Evolutionary conservation across 192 early-diverging fungal species (phyloP), one percentile per base, ranked within the genome.

Genomic region (Coemansia sp.): DNA sequence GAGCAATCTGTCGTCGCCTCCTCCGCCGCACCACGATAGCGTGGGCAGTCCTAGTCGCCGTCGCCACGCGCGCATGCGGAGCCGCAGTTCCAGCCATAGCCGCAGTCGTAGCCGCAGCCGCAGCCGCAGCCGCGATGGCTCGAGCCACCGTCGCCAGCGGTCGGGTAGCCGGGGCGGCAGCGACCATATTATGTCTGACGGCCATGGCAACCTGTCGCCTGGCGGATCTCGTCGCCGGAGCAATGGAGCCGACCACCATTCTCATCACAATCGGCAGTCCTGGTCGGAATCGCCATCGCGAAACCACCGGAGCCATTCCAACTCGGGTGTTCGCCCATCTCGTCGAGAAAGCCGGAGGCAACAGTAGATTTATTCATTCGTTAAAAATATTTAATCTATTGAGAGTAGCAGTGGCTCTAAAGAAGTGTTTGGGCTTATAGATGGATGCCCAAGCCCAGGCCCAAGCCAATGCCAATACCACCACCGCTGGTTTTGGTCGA

Each of bases 321-420:
- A 30, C 13, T 49, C 58, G 12, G 47, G 65, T 10, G 38, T 63
- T n/a, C 61, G 63, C 15, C 72, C 72, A 20, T 75, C 72, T 7
- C 72, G 72, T 3, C 61, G 58, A 39, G 61, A 75, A 19, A 75
- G 72, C 36, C 61, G 72, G 19, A 53, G 62, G 10, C 72, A 68
- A 53, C 58, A 71, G 42, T 71, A 71, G 42, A 36, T 33, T 33
- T 50, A 30, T 50, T 58, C n/a, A 11, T 48, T 49, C 33, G 3
- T 38, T 40, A 4, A 23, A 37, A 28, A 37, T 37, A 11, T 37
- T 8, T 11, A 37, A 8, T 5, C 5, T 37, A 37, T 8, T 37
- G 6, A 37, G 36, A 8, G 36, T 37, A 11, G 6, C 36, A 8
- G 36, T 5, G 5, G 5, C 5, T 37, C 36, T 37, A 41, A 5